A percentile compares a stretch with the other conserved stretches of the same genome.
Evolutionary conservation across 1,139 yeast species (phyloP).

Genomic region (Kodamaea plutei): DNA sequence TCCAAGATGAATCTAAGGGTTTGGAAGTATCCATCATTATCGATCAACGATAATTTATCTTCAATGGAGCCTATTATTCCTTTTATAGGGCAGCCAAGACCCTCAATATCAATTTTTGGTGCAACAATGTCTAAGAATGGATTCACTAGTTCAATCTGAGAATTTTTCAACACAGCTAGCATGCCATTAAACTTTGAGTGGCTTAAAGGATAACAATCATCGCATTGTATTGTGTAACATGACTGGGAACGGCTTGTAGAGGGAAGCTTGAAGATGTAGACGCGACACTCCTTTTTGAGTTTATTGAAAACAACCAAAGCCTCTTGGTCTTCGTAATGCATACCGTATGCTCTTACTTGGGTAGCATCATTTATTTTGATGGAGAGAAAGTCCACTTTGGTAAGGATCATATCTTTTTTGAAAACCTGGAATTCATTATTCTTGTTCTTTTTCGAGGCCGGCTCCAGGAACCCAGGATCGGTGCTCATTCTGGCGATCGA

Average conservation of each 20-base stretch:
- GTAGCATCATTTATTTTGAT: constrained; percentile 22
- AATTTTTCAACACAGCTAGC: constrained; percentile 29
- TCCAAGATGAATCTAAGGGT: constrained; percentile 35
- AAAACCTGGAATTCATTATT: constrained; percentile 27
- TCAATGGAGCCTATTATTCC: constrained; percentile 28
- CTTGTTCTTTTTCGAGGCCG: constrained; percentile 11
- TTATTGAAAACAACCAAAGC: constrained; percentile 48
- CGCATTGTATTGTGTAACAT: constrained; percentile 32
- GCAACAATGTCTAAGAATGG: constrained; percentile 63
- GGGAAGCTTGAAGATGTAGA: constrained; percentile 45
- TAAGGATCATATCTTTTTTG: constrained; percentile 64
- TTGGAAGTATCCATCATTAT: constrained; percentile 22
- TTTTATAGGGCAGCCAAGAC: constrained; percentile 14
- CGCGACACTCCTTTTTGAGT: constrained; percentile 34
- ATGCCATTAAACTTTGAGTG: constrained; percentile 35
- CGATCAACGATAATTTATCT: constrained; percentile 24
- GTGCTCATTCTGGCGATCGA: constrained; percentile 62
- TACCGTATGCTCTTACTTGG: constrained; percentile 38
- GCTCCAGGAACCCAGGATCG: constrained; percentile 30
- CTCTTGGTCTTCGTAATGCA: constrained; percentile 53
- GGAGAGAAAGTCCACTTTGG: constrained; percentile 50
- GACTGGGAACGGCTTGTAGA: constrained; percentile 31
- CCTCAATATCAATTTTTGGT: constrained; percentile 28
- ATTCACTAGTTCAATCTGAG: constrained; percentile 40
- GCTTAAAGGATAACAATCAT: constrained; percentile 39